Conservation (phyloP, 306 rosid genomes). For the Macrotyloma uniflorum region DNA sequence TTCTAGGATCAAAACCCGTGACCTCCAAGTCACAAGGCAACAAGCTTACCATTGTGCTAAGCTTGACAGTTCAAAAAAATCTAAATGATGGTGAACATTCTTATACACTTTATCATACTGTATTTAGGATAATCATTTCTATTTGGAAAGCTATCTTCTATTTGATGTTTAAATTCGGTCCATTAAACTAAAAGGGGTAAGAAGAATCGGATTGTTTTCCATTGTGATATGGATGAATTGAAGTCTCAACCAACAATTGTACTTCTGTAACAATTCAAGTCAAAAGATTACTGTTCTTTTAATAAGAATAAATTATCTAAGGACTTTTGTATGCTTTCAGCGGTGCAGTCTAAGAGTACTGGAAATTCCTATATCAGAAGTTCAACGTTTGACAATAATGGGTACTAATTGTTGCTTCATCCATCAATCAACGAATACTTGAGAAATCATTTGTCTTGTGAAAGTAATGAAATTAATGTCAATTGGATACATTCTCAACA, state of each 20-base stretch:
- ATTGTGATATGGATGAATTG: background rate
- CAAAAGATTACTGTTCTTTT: background rate
- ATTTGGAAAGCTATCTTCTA: background rate
- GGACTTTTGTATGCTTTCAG: background rate
- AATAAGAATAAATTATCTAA: background rate
- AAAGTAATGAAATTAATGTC: constrained; percentile 29
- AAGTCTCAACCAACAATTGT: background rate
- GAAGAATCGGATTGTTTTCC: background rate
- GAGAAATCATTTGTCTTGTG: constrained; percentile 11
- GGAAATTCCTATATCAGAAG: background rate
- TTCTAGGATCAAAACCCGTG: background rate
- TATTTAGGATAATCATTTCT: background rate
- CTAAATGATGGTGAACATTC: background rate
- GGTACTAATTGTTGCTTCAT: background rate
- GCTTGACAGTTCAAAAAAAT: background rate
- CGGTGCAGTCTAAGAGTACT: background rate
- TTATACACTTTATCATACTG: background rate
- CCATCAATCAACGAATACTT: background rate
- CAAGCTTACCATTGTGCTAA: background rate
- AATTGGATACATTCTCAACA: background rate
- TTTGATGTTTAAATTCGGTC: background rate
- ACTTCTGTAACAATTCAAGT: background rate
- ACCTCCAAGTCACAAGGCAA: background rate
- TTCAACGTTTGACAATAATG: background rate
- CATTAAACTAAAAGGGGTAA: background rate